Evolutionary conservation across 352 stramenopile genomes (phyloP).

Genomic region (Phytophthora fragariae): DNA sequence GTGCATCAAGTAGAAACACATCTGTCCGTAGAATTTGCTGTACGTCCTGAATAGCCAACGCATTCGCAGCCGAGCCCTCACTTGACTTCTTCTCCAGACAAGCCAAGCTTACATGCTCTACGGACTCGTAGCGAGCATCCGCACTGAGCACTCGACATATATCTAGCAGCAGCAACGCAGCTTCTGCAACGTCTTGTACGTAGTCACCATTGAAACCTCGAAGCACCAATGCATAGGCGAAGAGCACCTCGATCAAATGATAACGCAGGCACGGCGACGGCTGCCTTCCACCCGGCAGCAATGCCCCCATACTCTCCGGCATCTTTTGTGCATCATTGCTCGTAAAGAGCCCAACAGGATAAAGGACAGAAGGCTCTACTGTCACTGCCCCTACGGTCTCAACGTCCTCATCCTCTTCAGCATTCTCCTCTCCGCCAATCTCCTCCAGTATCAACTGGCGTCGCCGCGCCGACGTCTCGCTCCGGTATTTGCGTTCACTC

Average conservation of each 20-base stretch:
- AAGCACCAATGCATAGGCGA: slow-evolving; percentile 75
- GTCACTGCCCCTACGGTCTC: background rate
- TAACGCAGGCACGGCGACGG: slow-evolving; percentile 58
- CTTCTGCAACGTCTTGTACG: slow-evolving; percentile 61
- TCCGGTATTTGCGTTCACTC: slow-evolving; percentile 52
- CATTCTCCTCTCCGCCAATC: slow-evolving; percentile 26
- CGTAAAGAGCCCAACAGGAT: slow-evolving; percentile 64
- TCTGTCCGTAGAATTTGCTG: slow-evolving; percentile 42
- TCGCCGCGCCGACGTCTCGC: slow-evolving; percentile 52
- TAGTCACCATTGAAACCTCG: slow-evolving; percentile 85
- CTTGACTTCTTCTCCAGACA: slow-evolving; percentile 43
- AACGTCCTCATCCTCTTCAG: slow-evolving; percentile 16
- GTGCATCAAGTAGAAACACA: slow-evolving; percentile 74
- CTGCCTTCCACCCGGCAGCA: slow-evolving; percentile 40
- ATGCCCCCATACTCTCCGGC: slow-evolving; percentile 37
- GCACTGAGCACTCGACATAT: slow-evolving; percentile 56
- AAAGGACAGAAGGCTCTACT: slow-evolving; percentile 35
- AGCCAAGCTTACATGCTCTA: slow-evolving; percentile 55
- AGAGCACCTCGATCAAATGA: slow-evolving; percentile 75
- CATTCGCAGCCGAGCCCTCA: slow-evolving; percentile 28
- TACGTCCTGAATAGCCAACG: slow-evolving; percentile 53
- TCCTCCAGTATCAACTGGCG: slow-evolving; percentile 62
- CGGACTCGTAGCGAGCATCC: slow-evolving; percentile 54
- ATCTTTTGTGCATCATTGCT: slow-evolving; percentile 41
- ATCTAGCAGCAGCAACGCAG: slow-evolving; percentile 53